Conservation (phyloP, 768 basidiomycete genomes). For the Lentinula edodes region DNA sequence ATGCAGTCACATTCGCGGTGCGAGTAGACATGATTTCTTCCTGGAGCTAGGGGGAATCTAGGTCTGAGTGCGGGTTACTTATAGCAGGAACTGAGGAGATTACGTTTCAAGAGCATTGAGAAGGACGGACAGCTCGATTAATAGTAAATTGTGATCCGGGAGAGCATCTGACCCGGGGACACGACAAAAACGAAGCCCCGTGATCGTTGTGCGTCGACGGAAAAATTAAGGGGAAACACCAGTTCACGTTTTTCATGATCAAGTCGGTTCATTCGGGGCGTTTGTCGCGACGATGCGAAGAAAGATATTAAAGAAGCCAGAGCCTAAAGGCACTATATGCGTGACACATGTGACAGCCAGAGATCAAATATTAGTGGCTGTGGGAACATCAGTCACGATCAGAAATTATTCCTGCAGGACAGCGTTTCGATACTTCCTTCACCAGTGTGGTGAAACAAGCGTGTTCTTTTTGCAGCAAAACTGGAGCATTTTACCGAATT, state of each 20-base stretch:
- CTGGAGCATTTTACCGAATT: conserved; percentile 35
- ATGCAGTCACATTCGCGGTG: not conserved
- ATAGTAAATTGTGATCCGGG: not conserved
- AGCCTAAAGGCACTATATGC: too few species aligned
- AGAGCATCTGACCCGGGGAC: not conserved
- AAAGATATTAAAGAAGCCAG: too few species aligned
- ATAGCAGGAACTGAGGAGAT: not conserved
- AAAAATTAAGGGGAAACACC: not conserved
- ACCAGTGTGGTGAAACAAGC: conserved; percentile 12
- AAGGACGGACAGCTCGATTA: not conserved
- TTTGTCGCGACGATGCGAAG: not conserved
- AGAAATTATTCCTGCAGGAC: not conserved
- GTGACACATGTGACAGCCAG: not conserved
- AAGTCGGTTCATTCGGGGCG: not conserved
- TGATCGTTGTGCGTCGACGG: not conserved
- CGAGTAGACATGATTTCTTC: not conserved
- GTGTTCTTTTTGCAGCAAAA: conserved; percentile 19
- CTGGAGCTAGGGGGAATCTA: not conserved
- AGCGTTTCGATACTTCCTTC: conserved; percentile 5
- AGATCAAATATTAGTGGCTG: not conserved
- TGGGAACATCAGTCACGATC: conserved; percentile 4
- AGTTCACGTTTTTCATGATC: not conserved
- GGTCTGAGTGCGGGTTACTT: not conserved
- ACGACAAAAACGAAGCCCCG: not conserved
- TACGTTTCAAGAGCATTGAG: not conserved